A percentile compares a stretch with the other conserved stretches of the same genome.
phyloP scores from a whole-genome alignment of 768 basidiomycete species.

The Gelatoporia subvermispora region DNA sequence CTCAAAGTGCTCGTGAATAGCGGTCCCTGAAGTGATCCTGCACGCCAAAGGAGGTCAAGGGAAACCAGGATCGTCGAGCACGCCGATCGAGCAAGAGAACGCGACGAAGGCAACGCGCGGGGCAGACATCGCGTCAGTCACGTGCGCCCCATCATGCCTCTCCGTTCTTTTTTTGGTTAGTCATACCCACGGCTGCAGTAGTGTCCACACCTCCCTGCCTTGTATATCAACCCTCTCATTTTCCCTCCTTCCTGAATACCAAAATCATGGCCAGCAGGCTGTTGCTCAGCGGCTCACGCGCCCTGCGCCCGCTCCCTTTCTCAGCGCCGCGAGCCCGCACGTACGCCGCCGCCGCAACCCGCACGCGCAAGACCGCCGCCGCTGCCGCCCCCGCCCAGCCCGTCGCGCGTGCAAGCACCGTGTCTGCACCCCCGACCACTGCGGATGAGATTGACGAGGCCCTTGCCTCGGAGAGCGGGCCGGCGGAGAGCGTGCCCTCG shows the following conservation, averaged over 20 bases:
- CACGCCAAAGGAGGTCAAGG: no score
- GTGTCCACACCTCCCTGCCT: neutral
- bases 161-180: no score
- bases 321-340: neutral
- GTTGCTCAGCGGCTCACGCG: neutral
- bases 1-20: no score
- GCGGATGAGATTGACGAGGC: constrained; percentile 15
- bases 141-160: no score
- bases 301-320: neutral
- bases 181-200: no score
- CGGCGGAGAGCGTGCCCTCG: constrained; percentile 12
- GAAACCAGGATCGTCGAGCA: no score
- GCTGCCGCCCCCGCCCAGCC: constrained; percentile 11
- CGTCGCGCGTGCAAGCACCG: constrained; percentile 28
- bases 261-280: constrained; percentile 8
- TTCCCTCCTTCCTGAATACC: neutral
- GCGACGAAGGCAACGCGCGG: no score
- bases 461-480: constrained; percentile 4
- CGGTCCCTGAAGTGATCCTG: no score
- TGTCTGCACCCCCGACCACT: constrained; percentile 18
- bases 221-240: neutral
- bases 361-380: constrained; percentile 4
- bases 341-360: constrained; percentile 2
- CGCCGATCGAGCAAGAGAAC: no score
- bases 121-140: no score